phyloP scores from a whole-genome alignment of 2,329 filamentous ascomycete genomes.

The Thelonectria blattea region DNA sequence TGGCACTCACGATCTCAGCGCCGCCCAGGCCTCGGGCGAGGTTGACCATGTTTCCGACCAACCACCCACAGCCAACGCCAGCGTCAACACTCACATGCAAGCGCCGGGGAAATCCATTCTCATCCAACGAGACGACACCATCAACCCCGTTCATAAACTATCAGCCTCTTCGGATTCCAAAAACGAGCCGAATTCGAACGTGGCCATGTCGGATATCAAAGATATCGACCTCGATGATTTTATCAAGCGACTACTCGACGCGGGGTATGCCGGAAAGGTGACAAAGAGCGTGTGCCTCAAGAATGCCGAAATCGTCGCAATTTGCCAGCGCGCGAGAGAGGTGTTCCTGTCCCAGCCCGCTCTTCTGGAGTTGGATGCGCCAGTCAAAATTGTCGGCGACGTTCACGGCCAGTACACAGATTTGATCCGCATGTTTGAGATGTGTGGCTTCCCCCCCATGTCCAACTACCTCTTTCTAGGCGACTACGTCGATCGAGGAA shows the following conservation, averaged over 20 bases:
- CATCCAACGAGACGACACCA: slow-evolving; percentile 75
- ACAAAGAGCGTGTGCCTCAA: slow-evolving; percentile 97
- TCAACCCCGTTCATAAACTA: slow-evolving; percentile 65
- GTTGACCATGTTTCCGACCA: slow-evolving; percentile 94
- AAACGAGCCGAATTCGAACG: slow-evolving; percentile 56
- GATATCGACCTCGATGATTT: slow-evolving; percentile 95
- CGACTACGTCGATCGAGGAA: slow-evolving; percentile 98
- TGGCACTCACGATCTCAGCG: slow-evolving; percentile 78
- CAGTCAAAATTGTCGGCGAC: slow-evolving; percentile 98
- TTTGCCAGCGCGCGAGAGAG: slow-evolving; percentile 88
- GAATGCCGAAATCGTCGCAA: slow-evolving; percentile 95
- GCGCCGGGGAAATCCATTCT: slow-evolving; percentile 89
- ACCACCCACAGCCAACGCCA: slow-evolving; percentile 72
- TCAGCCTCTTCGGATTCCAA: slow-evolving; percentile 50
- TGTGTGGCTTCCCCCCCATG: slow-evolving; percentile 96
- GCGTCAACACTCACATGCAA: slow-evolving; percentile 63
- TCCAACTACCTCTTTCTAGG: slow-evolving; percentile 99
- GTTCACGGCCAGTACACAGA: slow-evolving; percentile 99
- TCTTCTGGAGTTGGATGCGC: slow-evolving; percentile 87
- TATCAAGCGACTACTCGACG: slow-evolving; percentile 92
- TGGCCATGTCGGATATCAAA: slow-evolving; percentile 90
- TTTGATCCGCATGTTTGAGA: slow-evolving; percentile 94
- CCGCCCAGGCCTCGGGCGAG: slow-evolving; percentile 85
- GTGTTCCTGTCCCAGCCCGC: slow-evolving; percentile 91
- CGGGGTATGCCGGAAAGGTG: slow-evolving; percentile 93